These are phyloP conservation scores for Ophiosphaerella korrae DNA, from an alignment of 2,329 filamentous ascomycete genomes.

Conservation along the genomic window DNA sequence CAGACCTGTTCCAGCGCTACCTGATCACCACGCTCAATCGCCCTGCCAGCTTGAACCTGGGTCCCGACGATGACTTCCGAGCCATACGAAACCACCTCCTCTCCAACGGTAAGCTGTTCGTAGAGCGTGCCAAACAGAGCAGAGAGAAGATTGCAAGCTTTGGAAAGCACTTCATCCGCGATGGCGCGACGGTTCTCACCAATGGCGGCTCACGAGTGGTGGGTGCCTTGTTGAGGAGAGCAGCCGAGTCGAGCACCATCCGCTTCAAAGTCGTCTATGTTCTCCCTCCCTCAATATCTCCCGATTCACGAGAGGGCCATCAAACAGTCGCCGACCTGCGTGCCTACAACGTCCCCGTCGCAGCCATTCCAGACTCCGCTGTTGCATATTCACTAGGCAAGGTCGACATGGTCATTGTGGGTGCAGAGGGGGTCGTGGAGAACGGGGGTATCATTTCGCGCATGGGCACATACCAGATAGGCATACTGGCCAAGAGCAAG, in stretches of 20 bases:
- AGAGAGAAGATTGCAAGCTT: conserved; percentile 81
- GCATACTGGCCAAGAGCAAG: conserved; percentile 73
- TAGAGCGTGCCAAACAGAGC: conserved; percentile 81
- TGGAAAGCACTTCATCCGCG: conserved; percentile 76
- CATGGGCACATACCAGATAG: conserved; percentile 86
- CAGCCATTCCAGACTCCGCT: conserved; percentile 76
- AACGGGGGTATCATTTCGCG: conserved; percentile 92
- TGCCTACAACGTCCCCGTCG: conserved; percentile 77
- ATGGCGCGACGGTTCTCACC: conserved; percentile 83
- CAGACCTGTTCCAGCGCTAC: conserved; percentile 94
- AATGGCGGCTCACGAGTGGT: conserved; percentile 89
- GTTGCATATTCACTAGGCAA: conserved; percentile 79
- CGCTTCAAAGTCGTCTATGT: conserved; percentile 83
- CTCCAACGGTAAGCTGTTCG: conserved; percentile 84
- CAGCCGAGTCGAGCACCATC: conserved; percentile 69
- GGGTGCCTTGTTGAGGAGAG: conserved; percentile 73
- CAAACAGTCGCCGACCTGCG: conserved; percentile 74
- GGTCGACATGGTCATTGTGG: conserved; percentile 71
- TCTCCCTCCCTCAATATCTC: conserved; percentile 38
- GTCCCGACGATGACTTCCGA: conserved; percentile 73
- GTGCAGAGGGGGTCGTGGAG: conserved; percentile 84
- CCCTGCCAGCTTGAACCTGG: conserved; percentile 50
- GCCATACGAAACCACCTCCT: conserved; percentile 82
- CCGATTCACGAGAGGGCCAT: conserved; percentile 63
- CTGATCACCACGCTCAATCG: conserved; percentile 74